A percentile compares a stretch with the other conserved stretches of the same genome.
Conservation (phyloP, 306 rosid species). For the Quercus aquifolioides region DNA sequence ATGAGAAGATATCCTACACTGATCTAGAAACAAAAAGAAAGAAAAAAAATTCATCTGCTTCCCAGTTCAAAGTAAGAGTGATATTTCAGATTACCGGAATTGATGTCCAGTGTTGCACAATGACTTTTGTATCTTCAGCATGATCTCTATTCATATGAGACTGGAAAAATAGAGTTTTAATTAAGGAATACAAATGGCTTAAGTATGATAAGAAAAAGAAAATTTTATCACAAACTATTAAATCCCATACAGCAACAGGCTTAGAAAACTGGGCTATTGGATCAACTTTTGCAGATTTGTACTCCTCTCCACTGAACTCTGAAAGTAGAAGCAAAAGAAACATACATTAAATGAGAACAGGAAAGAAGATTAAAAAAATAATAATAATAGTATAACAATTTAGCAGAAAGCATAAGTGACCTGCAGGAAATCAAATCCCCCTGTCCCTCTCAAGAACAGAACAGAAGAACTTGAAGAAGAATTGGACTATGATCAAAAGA, state of each 20-base stretch:
- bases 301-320: conserved; percentile 73
- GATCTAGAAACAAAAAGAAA: conserved; percentile 14
- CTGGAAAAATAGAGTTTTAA: conserved; percentile 36
- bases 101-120: conserved; percentile 81
- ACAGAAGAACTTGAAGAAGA: conserved; percentile 8
- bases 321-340: conserved; percentile 3
- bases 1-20: background rate
- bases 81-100: conserved; percentile 56
- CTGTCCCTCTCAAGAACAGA: background rate
- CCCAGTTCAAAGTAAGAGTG: conserved; percentile 3
- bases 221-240: conserved; percentile 6
- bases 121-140: conserved; percentile 82
- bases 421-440: background rate
- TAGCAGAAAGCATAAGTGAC: background rate
- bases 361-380: background rate
- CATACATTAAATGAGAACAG: background rate
- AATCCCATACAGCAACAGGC: conserved; percentile 74
- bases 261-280: conserved; percentile 89
- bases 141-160: conserved; percentile 98
- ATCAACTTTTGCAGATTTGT: conserved; percentile 76
- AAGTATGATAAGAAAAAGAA: conserved; percentile 16
- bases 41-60: conserved; percentile 1
- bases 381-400: conserved; percentile 1
- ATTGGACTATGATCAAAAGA: conserved; percentile 3
- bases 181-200: conserved; percentile 2